Evolutionary conservation across 1,284 basidiomycete species (phyloP).

Genomic region (Microbotryum lychnidis-dioicae): DNA sequence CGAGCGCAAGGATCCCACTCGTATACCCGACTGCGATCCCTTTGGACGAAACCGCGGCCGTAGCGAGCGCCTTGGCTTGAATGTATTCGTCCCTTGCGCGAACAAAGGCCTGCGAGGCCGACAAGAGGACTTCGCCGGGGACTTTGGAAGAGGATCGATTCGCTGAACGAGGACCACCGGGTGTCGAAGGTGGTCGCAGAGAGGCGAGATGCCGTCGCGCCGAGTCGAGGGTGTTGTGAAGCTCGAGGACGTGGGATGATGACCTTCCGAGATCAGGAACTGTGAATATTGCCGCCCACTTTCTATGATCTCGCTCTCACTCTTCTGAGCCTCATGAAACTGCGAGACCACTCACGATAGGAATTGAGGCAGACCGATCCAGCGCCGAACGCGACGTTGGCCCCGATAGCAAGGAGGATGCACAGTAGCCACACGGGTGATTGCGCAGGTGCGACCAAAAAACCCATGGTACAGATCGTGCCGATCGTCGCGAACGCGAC

Average conservation of each 20-base stretch:
- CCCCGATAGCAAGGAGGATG: conserved; percentile 57
- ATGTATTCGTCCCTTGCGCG: conserved; percentile 5
- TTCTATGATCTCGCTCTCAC: no score
- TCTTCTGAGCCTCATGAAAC: not conserved
- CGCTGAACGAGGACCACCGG: no score
- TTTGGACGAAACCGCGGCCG: conserved; percentile 67
- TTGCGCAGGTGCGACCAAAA: conserved; percentile 62
- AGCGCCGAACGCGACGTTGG: conserved; percentile 74
- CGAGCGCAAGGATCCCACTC: conserved; percentile 57
- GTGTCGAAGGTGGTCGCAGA: no score
- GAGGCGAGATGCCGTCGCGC: no score
- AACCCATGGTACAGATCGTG: conserved; percentile 55
- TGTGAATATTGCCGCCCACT: no score
- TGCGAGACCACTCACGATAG: conserved; percentile 43
- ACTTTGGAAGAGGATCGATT: conserved; percentile 40
- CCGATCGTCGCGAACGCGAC: conserved; percentile 65
- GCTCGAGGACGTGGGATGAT: no score
- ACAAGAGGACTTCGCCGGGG: conserved; percentile 8
- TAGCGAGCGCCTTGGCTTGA: conserved; percentile 38
- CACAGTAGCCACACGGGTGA: conserved; percentile 58
- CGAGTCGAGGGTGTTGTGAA: no score
- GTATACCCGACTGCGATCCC: conserved; percentile 76
- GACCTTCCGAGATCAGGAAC: no score
- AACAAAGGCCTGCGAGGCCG: conserved; percentile 4
- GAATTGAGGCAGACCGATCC: conserved; percentile 81